A percentile compares a stretch with the other conserved stretches of the same genome.
These are phyloP conservation scores for Tolypocladium capitatum DNA, from an alignment of 2,329 filamentous ascomycete species.

Conservation along the genomic window DNA sequence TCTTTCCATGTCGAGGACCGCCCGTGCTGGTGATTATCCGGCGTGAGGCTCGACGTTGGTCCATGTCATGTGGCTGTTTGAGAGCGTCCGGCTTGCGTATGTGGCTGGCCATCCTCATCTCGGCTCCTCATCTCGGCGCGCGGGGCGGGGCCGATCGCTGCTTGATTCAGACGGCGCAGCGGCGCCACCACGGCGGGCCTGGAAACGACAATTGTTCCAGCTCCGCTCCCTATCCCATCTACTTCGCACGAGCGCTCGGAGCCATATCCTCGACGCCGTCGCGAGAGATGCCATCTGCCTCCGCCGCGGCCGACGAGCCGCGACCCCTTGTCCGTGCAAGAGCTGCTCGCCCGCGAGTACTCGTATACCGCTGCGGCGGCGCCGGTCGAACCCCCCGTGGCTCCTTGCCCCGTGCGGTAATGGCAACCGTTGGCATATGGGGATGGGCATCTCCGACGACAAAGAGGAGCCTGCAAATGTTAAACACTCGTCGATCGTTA, in stretches of 20 bases:
- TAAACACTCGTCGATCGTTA: neutral
- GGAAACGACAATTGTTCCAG: no score
- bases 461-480: neutral
- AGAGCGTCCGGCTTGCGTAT: neutral
- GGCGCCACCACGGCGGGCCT: neutral
- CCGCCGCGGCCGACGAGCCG: neutral
- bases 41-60: neutral
- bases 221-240: neutral
- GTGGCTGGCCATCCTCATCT: neutral
- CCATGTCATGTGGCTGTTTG: neutral
- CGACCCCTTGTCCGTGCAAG: neutral
- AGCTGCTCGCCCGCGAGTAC: no score
- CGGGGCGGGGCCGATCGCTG: conserved; percentile 2
- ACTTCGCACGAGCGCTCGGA: no score
- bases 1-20: no score
- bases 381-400: neutral
- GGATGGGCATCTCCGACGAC: neutral
- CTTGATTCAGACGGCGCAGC: neutral
- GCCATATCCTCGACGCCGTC: neutral
- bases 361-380: no score
- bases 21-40: no score
- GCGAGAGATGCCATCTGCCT: neutral
- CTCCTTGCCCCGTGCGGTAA: neutral
- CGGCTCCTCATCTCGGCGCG: no score
- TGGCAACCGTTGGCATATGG: neutral